These are phyloP conservation scores for Arthrinium puccinioides DNA, from an alignment of 2,329 filamentous ascomycete genomes.

Conservation along the genomic window DNA sequence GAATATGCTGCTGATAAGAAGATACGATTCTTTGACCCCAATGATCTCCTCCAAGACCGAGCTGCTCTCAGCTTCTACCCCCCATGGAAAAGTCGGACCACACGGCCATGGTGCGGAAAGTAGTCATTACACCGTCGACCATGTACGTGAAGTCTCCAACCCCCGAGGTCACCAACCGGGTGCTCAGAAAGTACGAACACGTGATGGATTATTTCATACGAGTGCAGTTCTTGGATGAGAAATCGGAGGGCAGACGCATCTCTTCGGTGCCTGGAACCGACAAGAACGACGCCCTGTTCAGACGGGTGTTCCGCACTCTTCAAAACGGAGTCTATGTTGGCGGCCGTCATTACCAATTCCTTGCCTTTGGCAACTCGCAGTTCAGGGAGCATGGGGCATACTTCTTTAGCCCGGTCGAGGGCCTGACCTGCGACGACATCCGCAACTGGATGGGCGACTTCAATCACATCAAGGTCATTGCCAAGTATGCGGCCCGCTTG, in stretches of 20 bases:
- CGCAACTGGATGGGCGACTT: constrained; percentile 85
- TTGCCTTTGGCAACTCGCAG: constrained; percentile 93
- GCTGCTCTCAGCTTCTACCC: constrained; percentile 37
- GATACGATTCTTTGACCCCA: constrained; percentile 58
- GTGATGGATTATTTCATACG: constrained; percentile 74
- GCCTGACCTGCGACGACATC: constrained; percentile 67
- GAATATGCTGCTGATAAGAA: constrained; percentile 66
- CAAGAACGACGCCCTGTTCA: constrained; percentile 64
- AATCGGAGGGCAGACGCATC: constrained; percentile 53
- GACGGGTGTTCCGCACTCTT: constrained; percentile 64
- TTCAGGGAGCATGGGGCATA: constrained; percentile 88
- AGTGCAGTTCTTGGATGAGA: constrained; percentile 84
- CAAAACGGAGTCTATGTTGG: constrained; percentile 76
- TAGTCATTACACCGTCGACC: constrained; percentile 74
- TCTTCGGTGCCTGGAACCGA: constrained; percentile 43
- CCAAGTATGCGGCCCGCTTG: constrained; percentile 81
- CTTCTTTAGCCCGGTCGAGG: constrained; percentile 72
- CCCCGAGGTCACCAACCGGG: constrained; percentile 81
- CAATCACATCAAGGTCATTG: constrained; percentile 70
- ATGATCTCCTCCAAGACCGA: constrained; percentile 58
- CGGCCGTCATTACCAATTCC: constrained; percentile 75
- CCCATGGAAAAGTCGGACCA: constrained; percentile 59
- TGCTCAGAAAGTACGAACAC: constrained; percentile 66
- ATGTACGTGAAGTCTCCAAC: constrained; percentile 71
- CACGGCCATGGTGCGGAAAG: constrained; percentile 70